Evolutionary conservation across 2,329 filamentous ascomycete genomes (phyloP).

Genomic region (Teratosphaeria gauchensis): DNA sequence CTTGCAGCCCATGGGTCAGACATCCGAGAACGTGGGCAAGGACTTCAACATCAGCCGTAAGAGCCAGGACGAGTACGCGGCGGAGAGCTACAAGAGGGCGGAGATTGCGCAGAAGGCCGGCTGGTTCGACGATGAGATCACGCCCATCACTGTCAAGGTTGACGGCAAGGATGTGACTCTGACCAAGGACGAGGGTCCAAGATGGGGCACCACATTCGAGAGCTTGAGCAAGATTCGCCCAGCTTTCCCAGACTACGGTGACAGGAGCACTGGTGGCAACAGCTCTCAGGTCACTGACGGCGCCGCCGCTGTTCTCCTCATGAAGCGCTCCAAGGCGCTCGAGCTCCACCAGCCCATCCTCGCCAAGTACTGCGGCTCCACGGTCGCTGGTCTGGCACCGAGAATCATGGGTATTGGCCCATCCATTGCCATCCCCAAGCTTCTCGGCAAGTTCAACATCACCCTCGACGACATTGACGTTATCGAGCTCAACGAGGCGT

Average conservation of each 20-base stretch:
- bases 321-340: slow-evolving; percentile 86
- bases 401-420: slow-evolving; percentile 95
- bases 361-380: slow-evolving; percentile 88
- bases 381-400: slow-evolving; percentile 79
- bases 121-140: slow-evolving; percentile 89
- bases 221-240: slow-evolving; percentile 72
- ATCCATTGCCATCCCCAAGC: slow-evolving; percentile 63
- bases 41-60: slow-evolving; percentile 81
- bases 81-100: slow-evolving; percentile 77
- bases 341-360: slow-evolving; percentile 83
- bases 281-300: slow-evolving; percentile 93
- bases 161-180: slow-evolving; percentile 68
- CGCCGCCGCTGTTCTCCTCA: slow-evolving; percentile 77
- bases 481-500: slow-evolving; percentile 93
- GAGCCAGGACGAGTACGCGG: slow-evolving; percentile 73
- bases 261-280: slow-evolving; percentile 83
- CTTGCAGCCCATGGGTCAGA: slow-evolving; percentile 96
- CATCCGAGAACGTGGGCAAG: slow-evolving; percentile 84
- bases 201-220: slow-evolving; percentile 82
- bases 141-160: slow-evolving; percentile 70
- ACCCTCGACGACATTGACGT: slow-evolving; percentile 76
- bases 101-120: slow-evolving; percentile 85
- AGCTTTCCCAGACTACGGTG: slow-evolving; percentile 84
- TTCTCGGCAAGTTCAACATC: slow-evolving; percentile 70
- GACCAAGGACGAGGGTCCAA: slow-evolving; percentile 80